Conservation (phyloP, 2,329 filamentous ascomycete species). For the Alternaria arbusti region DNA sequence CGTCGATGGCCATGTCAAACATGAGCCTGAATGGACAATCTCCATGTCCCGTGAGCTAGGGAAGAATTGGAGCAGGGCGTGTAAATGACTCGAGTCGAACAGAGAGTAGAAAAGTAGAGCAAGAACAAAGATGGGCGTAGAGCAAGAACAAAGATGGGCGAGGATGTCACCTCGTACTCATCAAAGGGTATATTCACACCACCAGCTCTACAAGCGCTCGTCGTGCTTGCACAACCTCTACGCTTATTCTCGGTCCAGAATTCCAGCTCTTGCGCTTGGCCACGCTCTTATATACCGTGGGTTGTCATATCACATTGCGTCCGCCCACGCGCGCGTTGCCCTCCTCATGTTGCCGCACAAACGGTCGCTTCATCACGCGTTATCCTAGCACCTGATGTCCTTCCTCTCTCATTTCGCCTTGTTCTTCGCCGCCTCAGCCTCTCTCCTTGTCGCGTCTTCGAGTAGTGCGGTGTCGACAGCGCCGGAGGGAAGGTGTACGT, state of each 20-base stretch:
- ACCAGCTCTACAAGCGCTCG: not conserved
- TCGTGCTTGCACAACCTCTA: not conserved
- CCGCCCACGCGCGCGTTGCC: not conserved
- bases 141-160: not conserved
- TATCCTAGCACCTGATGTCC: not conserved
- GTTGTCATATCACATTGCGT: not conserved
- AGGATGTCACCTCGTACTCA: not conserved
- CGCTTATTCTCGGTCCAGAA: not conserved
- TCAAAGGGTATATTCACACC: not conserved
- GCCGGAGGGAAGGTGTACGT: slow-evolving; percentile 83
- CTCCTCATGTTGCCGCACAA: not conserved
- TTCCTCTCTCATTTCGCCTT: slow-evolving; percentile 41
- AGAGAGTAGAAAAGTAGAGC: not conserved
- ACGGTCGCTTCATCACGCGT: not conserved
- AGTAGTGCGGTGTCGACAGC: slow-evolving; percentile 85
- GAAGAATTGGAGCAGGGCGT: not conserved
- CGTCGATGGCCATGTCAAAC: not conserved
- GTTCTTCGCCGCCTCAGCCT: slow-evolving; percentile 45
- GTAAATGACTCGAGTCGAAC: too few relatives aligned
- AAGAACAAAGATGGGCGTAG: not conserved
- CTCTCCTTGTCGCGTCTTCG: slow-evolving; percentile 75
- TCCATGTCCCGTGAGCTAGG: not conserved
- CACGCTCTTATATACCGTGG: not conserved
- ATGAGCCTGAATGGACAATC: not conserved
- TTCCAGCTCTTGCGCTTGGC: not conserved